Evolutionary conservation across 2,329 filamentous ascomycete genomes (phyloP).

Genomic region (Botryotinia globosa): DNA sequence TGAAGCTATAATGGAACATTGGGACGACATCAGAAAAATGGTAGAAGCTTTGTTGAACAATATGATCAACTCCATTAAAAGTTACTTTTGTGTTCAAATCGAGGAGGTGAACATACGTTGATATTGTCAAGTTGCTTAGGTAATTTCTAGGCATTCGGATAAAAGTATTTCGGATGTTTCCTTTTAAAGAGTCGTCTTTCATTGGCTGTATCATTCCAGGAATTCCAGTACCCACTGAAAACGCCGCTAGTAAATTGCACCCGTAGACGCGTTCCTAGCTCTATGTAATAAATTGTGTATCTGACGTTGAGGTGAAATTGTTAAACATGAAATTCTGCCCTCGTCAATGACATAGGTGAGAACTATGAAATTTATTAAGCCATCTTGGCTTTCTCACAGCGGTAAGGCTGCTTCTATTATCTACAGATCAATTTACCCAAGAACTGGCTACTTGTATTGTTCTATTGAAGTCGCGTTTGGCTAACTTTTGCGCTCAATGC

Average conservation of each 20-base stretch:
- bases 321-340: slow-evolving; percentile 35
- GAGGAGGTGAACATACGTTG: slow-evolving; percentile 30
- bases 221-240: neutral
- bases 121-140: neutral
- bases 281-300: slow-evolving; percentile 15
- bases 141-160: neutral
- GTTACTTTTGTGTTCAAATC: slow-evolving; percentile 51
- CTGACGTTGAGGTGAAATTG: slow-evolving; percentile 17
- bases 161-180: slow-evolving; percentile 1
- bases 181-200: neutral
- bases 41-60: slow-evolving; percentile 51
- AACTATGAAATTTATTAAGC: slow-evolving; percentile 84
- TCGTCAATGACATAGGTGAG: slow-evolving; percentile 28
- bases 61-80: slow-evolving; percentile 61
- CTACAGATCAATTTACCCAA: neutral
- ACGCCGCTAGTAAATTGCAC: slow-evolving; percentile 7
- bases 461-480: slow-evolving; percentile 23
- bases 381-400: slow-evolving; percentile 92
- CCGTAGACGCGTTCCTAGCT: slow-evolving; percentile 22
- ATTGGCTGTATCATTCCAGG: neutral
- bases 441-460: neutral
- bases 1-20: slow-evolving; percentile 37
- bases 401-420: slow-evolving; percentile 51
- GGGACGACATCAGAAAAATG: slow-evolving; percentile 46
- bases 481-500: slow-evolving; percentile 34